A percentile compares a stretch with the other conserved stretches of the same genome.
Evolutionary conservation across 176 grass and related monocot species (phyloP).

Genomic region (Aegilops bicornis): DNA sequence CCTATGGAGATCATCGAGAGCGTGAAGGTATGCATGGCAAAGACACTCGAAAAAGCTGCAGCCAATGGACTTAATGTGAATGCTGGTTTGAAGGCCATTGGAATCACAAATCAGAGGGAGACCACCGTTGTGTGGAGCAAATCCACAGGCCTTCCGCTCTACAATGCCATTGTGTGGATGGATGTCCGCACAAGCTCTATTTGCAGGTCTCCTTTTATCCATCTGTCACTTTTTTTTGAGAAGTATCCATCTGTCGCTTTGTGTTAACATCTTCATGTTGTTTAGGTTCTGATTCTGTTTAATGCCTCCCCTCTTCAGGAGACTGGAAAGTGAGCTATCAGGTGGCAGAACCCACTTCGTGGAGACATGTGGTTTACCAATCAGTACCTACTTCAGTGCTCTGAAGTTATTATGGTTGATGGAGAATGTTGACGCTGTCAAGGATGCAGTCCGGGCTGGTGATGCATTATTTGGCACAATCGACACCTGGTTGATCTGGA

Average conservation of each 20-base stretch:
- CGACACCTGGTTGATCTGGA: conserved; percentile 97
- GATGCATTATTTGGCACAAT: conserved; percentile 90
- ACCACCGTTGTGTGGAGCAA: conserved; percentile 93
- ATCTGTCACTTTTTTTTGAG: background rate
- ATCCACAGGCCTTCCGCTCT: conserved; percentile 78
- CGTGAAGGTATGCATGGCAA: conserved; percentile 63
- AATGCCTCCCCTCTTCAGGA: conserved; percentile 39
- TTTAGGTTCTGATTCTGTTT: background rate
- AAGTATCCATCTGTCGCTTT: background rate
- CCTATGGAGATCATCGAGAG: conserved; percentile 86
- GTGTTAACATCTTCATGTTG: background rate
- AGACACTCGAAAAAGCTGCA: conserved; percentile 58
- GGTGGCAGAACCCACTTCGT: conserved; percentile 85
- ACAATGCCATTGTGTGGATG: conserved; percentile 99
- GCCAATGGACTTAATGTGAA: conserved; percentile 49
- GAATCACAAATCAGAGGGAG: conserved; percentile 95
- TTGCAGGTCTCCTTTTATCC: conserved; percentile 51
- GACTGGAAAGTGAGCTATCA: conserved; percentile 69
- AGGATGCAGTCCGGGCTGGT: conserved; percentile 53
- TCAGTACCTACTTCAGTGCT: conserved; percentile 97
- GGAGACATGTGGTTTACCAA: conserved; percentile 66
- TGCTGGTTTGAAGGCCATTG: conserved; percentile 67
- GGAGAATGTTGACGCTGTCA: conserved; percentile 80
- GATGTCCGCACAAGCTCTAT: conserved; percentile 87
- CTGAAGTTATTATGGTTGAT: conserved; percentile 85